Evolutionary conservation across 768 basidiomycete species (phyloP), one percentile per base, ranked within the genome.

Genomic region (Butyriboletus loyo): DNA sequence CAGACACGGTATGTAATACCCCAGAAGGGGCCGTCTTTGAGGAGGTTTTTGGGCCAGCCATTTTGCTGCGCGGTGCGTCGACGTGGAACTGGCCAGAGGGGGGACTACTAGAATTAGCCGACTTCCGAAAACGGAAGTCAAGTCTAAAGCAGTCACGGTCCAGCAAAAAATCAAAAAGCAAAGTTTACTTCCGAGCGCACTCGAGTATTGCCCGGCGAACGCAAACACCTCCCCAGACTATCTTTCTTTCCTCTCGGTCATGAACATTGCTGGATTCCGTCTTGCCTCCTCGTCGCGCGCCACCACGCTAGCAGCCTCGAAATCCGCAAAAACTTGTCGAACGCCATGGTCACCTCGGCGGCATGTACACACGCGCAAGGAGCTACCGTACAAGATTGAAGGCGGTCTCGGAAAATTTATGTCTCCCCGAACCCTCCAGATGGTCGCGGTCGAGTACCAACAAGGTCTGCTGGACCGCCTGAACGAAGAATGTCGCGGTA

Each of bases 401-500:
- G 73, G 80, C 36, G 93, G 92, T 19, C 74, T 95, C 30, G 88
- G 87, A 40, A 74, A 83, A 21, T 96, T 96, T 67, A 73, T 94
- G 62, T 83, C 88, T 1, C 84, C 89, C 21, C 60, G 66, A n/a
- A 87, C 87, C 1, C 77, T 94, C 52, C 81, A 79, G 56, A 79
- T 80, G 53, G 74, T 93, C 44, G 86, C 86, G 4, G 76, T 84
- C 44, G 92, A 95, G 62, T 97, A 89, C 71, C 93, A 95, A 66
- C 79, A 89, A 54, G 93, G 93, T 9, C 75, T 95, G 30, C 71
- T 96, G 52, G 77, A 85, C 49, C 79, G 89, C 45, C 68, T 97
- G 43, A 92, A 89, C 59, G 82, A 87, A 10, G 80, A 87, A 66
- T 77, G 90, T 31, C 75, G 77, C 67, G 84, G 93, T 93, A 63